Evolutionary conservation across 1,284 basidiomycete species (phyloP).

Genomic region (Malassezia psittaci): DNA sequence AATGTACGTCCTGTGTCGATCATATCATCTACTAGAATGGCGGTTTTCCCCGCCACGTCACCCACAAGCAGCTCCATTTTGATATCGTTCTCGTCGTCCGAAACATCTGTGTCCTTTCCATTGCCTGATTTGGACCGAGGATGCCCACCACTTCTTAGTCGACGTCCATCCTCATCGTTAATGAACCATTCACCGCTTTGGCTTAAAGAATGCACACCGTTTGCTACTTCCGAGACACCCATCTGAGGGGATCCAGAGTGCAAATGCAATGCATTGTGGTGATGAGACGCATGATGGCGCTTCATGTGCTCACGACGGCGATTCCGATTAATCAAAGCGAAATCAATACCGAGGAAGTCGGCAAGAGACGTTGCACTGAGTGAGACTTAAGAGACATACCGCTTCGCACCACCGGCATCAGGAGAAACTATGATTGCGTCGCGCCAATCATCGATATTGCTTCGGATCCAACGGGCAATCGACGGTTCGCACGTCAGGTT

Average conservation of each 20-base stretch:
- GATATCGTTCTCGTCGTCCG: constrained; percentile 46
- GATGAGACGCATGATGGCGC: constrained; percentile 20
- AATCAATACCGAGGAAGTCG: constrained; percentile 89
- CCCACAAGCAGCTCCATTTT: constrained; percentile 90
- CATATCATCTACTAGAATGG: constrained; percentile 96
- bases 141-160: constrained; percentile 31
- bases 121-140: constrained; percentile 6
- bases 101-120: constrained; percentile 20
- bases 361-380: constrained; percentile 80
- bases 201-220: constrained; percentile 47
- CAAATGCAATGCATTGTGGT: constrained; percentile 24
- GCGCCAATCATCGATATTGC: constrained; percentile 73
- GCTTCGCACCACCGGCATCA: constrained; percentile 93
- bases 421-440: constrained; percentile 88
- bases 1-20: constrained; percentile 88
- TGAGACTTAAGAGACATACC: constrained; percentile 52
- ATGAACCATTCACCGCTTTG: constrained; percentile 47
- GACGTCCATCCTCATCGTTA: constrained; percentile 37
- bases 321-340: constrained; percentile 91
- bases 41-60: constrained; percentile 86
- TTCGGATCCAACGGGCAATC: constrained; percentile 59
- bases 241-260: not conserved
- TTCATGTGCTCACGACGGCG: constrained; percentile 43
- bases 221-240: constrained; percentile 26
- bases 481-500: constrained; percentile 53